Evolutionary conservation across 164 flowering plant species (phyloP), one percentile per base, ranked within the genome.

Genomic region (Vitis rupestris): DNA sequence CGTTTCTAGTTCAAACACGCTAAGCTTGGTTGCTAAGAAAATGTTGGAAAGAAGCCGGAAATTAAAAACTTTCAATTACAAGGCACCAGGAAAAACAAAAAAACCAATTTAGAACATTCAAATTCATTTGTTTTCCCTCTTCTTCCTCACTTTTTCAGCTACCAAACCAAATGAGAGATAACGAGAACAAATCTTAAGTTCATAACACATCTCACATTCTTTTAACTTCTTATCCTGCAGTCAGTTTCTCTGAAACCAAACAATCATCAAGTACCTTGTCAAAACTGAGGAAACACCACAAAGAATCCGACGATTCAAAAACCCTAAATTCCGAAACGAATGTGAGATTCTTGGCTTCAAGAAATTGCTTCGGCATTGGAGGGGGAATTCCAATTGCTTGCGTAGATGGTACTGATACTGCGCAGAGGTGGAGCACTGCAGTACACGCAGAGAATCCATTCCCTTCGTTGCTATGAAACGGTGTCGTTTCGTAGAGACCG

Each of bases 261-360:
- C 44, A 37, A 37, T 37, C 44, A 65, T 62, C 23, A 67, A 74
- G 17, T 75, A 77, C 81, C 80, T 72, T 49, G 49, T n/a, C 64
- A 64, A 66, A 19, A 62, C 19, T 17, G 79, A 81, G 37, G 81
- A 77, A 50, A 81, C 78, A 59, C 67, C 29, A 23, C 64, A 72
- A 54, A 63, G 37, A 53, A 73, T 56, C 12, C 60, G 73, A 55
- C 50, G 49, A 10, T 61, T 31, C 48, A 37, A 47, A 58, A 76
- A 66, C 19, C 64, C 64, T 4, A 47, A 59, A 19, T 54, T 17
- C 13, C 19, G 49, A 29, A 30, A 50, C 30, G 76, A 72, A 16
- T 70, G 62, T 15, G 74, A 63, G 65, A 72, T 47, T 55, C 51
- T 59, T 11, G 29, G 67, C 16, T 66, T 74, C 59, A 49, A 59